Conservation (phyloP, 768 basidiomycete genomes). For the Xerocomellus chrysenteron region DNA sequence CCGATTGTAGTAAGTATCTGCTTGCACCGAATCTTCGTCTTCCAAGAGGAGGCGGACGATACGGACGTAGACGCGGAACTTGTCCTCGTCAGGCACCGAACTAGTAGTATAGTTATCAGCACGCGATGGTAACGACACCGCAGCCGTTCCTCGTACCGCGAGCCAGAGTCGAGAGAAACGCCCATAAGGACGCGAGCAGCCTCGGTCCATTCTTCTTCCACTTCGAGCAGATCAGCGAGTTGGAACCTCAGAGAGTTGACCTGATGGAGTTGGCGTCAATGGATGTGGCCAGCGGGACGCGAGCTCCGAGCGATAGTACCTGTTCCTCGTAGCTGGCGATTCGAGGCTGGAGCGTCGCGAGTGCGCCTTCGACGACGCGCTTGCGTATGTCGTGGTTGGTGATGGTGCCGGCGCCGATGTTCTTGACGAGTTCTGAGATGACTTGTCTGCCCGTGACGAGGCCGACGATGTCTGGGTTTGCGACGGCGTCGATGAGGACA, state of each 20-base stretch:
- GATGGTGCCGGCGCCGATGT: slow-evolving; percentile 56
- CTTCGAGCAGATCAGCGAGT: slow-evolving; percentile 86
- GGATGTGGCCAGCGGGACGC: neutral
- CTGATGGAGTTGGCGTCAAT: slow-evolving; percentile 40
- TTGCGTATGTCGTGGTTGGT: slow-evolving; percentile 59
- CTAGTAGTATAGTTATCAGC: slow-evolving; percentile 32
- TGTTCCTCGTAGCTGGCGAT: slow-evolving; percentile 95
- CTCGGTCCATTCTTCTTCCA: slow-evolving; percentile 90
- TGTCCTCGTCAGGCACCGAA: slow-evolving; percentile 75
- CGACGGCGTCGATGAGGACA: slow-evolving; percentile 72
- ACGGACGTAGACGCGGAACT: slow-evolving; percentile 86
- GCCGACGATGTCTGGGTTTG: slow-evolving; percentile 78
- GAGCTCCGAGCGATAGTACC: slow-evolving; percentile 45
- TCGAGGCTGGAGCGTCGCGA: slow-evolving; percentile 68
- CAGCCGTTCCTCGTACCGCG: slow-evolving; percentile 53
- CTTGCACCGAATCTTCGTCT: slow-evolving; percentile 95
- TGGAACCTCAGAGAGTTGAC: slow-evolving; percentile 81
- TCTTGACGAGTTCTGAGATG: slow-evolving; percentile 78
- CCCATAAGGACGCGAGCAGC: slow-evolving; percentile 91
- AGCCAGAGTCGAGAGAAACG: slow-evolving; percentile 87
- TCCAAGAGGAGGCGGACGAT: slow-evolving; percentile 93
- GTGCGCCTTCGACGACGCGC: slow-evolving; percentile 71
- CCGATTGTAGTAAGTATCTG: slow-evolving; percentile 97
- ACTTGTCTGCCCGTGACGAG: slow-evolving; percentile 89
- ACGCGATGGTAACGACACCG: neutral